Base-by-base conservation (phyloP, 2,329 filamentous ascomycete species). In the Fusarium sp. region DNA sequence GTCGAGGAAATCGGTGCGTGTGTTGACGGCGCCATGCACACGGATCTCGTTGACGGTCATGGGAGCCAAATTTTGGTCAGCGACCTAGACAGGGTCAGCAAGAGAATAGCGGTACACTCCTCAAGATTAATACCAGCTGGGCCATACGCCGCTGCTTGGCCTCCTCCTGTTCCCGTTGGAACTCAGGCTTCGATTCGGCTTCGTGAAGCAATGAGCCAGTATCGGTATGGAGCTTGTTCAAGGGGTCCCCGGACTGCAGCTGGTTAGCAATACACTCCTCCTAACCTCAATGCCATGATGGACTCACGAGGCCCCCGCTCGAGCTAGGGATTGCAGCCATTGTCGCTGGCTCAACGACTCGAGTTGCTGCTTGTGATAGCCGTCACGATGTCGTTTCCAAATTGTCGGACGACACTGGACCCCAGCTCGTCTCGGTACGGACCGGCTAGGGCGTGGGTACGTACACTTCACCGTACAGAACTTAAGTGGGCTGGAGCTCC, bases 31-130 rank as follows among this genome's bases (percentile, higher is more conserved):
- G 80, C 95, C 94, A 71, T 97, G 90, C 70, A 99, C 88, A 77
- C 93, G 91, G 80, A 99, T 90, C 52, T 94, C 94, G 77, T 94
- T 94, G 81, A 99, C 92, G 16, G 95, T 94, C 78, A 97, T 94
- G 45, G 97, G 96, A 67, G 97, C 90, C 50, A 94, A 94, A 75
- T 93, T 92, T 82, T 98, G 97, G 83, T 93, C 90, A 75, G 91
- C 76, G 73, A 84, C 80, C 83, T 84, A 64, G 50, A 25, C 6
- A 33, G 6, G n/a, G 61, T 82, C 68, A 82, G 74, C 25, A 45
- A 50, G 11, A 16, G 14, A 27, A 18, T 18, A 10, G 22, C 6
- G 14, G 18, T 4, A n/a, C 1, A 40, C n/a, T 16, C 4, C 8
- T 10, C 13, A 8, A 20, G 16, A 6, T 11, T 9, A 74, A 20